Evolutionary conservation across 768 basidiomycete genomes (phyloP).

Genomic region (Suillus tomentosus): DNA sequence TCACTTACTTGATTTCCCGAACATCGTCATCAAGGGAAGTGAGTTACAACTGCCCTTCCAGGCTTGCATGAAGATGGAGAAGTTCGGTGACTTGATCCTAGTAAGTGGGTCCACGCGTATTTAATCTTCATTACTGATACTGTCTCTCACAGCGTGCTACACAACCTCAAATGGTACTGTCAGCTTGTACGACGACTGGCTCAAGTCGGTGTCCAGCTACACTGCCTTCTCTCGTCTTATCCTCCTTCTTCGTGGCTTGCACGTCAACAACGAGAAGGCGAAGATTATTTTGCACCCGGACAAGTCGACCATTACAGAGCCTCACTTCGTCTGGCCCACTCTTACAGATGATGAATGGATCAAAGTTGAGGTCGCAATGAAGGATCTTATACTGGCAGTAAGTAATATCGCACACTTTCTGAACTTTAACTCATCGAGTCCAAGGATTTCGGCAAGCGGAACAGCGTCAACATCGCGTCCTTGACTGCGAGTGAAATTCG

Average conservation of each 20-base stretch:
- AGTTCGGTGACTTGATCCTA: constrained; percentile 96
- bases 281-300: constrained; percentile 98
- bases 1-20: constrained; percentile 98
- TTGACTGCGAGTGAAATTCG: constrained; percentile 95
- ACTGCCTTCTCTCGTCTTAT: constrained; percentile 99
- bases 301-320: constrained; percentile 94
- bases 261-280: constrained; percentile 99
- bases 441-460: constrained; percentile 97
- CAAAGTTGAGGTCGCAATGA: constrained; percentile 98
- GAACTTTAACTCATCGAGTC: constrained; percentile 21
- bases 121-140: constrained; percentile 4
- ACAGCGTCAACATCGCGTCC: constrained; percentile 98
- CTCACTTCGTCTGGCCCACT: constrained; percentile 97
- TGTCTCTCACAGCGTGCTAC: constrained; percentile 70
- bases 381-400: constrained; percentile 91
- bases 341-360: constrained; percentile 96
- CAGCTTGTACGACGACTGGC: constrained; percentile 98
- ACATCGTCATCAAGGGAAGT: constrained; percentile 99
- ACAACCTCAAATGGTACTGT: constrained; percentile 98
- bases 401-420: constrained; percentile 24
- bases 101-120: constrained; percentile 37
- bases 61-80: constrained; percentile 99
- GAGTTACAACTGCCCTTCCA: constrained; percentile 99
- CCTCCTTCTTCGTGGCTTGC: constrained; percentile 92
- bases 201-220: constrained; percentile 98